Evolutionary conservation across 768 basidiomycete genomes (phyloP).

Genomic region (Rhodotorula diobovata): DNA sequence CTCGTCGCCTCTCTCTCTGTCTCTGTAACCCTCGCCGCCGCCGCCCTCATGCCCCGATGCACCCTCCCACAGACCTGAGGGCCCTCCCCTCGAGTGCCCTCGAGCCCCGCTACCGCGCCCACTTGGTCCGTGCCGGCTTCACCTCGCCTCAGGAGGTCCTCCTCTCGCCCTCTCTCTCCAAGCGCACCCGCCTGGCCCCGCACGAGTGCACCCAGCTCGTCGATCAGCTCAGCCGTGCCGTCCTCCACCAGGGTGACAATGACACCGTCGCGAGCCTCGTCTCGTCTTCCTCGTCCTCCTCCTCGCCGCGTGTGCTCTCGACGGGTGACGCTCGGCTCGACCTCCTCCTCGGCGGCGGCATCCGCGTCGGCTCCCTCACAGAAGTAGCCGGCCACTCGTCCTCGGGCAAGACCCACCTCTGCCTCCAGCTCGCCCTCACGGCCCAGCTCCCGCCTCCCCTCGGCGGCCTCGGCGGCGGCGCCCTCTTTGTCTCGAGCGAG

Average conservation of each 20-base stretch:
- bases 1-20: no score
- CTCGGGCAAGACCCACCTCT: constrained; percentile 90
- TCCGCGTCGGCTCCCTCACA: constrained; percentile 20
- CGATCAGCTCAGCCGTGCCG: constrained; percentile 12
- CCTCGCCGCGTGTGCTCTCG: no score
- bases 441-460: constrained; percentile 63
- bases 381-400: constrained; percentile 48
- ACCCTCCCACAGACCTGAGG: constrained; percentile 16
- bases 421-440: constrained; percentile 71
- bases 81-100: background rate
- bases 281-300: background rate
- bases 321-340: constrained; percentile 8
- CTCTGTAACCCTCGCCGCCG: no score
- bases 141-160: constrained; percentile 27
- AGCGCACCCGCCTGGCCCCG: constrained; percentile 2
- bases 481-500: constrained; percentile 74
- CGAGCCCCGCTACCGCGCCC: constrained; percentile 4
- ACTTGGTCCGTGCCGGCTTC: background rate
- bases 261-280: background rate
- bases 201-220: constrained; percentile 8
- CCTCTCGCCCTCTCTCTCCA: constrained; percentile 16
- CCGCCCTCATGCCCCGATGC: constrained; percentile 9
- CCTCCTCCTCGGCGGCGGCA: constrained; percentile 26
- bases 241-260: background rate
- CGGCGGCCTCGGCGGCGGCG: constrained; percentile 62